Evolutionary conservation across 1,284 basidiomycete genomes (phyloP).

Genomic region (Takashimella tepidaria): DNA sequence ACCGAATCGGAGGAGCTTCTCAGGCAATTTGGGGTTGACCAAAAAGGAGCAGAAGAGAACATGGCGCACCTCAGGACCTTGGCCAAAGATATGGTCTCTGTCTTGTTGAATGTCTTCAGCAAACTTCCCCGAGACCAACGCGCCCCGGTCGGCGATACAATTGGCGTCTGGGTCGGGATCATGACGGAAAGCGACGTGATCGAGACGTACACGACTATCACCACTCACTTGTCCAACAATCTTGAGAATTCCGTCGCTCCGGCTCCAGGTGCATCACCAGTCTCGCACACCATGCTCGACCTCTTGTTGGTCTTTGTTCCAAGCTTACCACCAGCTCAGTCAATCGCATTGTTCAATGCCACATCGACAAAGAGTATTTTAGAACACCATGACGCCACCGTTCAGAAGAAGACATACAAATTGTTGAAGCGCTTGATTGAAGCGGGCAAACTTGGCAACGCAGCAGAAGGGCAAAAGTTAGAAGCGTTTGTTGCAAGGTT

Average conservation of each 20-base stretch:
- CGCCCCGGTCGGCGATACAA: slow-evolving; percentile 80
- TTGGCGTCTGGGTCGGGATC: slow-evolving; percentile 79
- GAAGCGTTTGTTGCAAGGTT: slow-evolving; percentile 58
- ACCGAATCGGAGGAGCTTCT: slow-evolving; percentile 51
- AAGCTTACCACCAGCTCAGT: slow-evolving; percentile 60
- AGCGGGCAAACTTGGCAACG: slow-evolving; percentile 54
- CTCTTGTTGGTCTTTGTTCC: slow-evolving; percentile 82
- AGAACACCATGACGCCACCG: slow-evolving; percentile 67
- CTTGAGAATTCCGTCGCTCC: slow-evolving; percentile 49
- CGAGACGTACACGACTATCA: slow-evolving; percentile 75
- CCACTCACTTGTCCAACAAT: slow-evolving; percentile 69
- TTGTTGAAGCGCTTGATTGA: slow-evolving; percentile 70
- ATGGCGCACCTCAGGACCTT: slow-evolving; percentile 69
- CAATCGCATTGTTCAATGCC: slow-evolving; percentile 59
- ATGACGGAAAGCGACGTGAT: slow-evolving; percentile 70
- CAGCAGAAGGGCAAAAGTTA: slow-evolving; percentile 52
- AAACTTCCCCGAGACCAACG: slow-evolving; percentile 71
- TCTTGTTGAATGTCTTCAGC: slow-evolving; percentile 95
- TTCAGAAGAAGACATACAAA: slow-evolving; percentile 95
- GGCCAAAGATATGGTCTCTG: slow-evolving; percentile 86
- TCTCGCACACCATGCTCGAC: slow-evolving; percentile 79
- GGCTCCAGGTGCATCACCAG: slow-evolving; percentile 47
- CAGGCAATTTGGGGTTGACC: slow-evolving; percentile 53
- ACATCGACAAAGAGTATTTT: slow-evolving; percentile 43
- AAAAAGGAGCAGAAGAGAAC: slow-evolving; percentile 62